A percentile compares a stretch with the other conserved stretches of the same genome.
Conservation (phyloP, 192 early-diverging fungal species). For the Coemansia aciculifera region DNA sequence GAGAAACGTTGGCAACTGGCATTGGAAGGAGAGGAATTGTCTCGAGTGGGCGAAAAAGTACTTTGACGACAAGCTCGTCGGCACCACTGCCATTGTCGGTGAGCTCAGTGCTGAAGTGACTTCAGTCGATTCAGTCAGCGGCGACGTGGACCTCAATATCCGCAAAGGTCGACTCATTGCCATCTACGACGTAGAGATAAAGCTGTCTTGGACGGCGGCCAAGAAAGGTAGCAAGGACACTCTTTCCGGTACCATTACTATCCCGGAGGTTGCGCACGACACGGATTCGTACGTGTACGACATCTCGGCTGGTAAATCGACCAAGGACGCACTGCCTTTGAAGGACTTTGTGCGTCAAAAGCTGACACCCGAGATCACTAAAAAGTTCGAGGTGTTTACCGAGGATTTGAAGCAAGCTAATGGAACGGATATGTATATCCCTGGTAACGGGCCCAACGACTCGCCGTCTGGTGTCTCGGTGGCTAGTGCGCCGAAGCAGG, state of each 20-base stretch:
- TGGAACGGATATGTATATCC: conserved; percentile 81
- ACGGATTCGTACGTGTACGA: conserved; percentile 80
- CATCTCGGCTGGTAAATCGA: conserved; percentile 56
- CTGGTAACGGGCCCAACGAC: conserved; percentile 19
- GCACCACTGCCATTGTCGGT: conserved; percentile 54
- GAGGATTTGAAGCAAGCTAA: conserved; percentile 74
- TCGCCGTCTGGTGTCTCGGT: conserved; percentile 9
- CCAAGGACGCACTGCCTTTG: conserved; percentile 41
- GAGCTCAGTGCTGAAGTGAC: conserved; percentile 60
- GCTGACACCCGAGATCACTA: conserved; percentile 63
- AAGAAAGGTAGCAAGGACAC: conserved; percentile 46
- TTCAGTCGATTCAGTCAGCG: conserved; percentile 64
- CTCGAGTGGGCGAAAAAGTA: conserved; percentile 87
- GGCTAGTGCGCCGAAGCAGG: conserved; percentile 5
- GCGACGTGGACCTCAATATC: conserved; percentile 93
- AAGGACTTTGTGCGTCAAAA: conserved; percentile 70
- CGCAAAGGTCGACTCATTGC: conserved; percentile 95
- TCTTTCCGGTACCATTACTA: conserved; percentile 69
- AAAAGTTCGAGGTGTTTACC: conserved; percentile 65
- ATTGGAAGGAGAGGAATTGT: conserved; percentile 94
- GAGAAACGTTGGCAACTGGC: conserved; percentile 70
- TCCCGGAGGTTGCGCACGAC: conserved; percentile 92
- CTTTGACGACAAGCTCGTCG: conserved; percentile 66
- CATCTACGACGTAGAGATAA: conserved; percentile 86
- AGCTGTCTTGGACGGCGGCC: conserved; percentile 64